Percentiles rank a stretch among this genome's conserved stretches.
phyloP scores from a whole-genome alignment of 73 alveolate genomes.

The Paramecium caudatum region DNA sequence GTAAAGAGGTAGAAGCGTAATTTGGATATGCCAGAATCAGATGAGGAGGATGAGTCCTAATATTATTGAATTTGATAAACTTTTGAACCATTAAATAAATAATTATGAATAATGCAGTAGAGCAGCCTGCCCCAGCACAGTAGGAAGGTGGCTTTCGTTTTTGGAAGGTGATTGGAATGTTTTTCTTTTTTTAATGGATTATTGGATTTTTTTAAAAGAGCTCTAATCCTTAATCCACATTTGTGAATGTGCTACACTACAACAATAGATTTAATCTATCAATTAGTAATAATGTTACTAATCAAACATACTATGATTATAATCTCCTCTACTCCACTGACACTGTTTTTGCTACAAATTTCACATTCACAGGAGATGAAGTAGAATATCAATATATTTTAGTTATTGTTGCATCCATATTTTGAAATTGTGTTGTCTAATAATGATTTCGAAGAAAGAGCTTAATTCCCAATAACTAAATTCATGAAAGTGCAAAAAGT shows the following conservation, averaged over 20 bases:
- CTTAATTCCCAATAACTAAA: conserved; percentile 1
- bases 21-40: conserved; percentile 68
- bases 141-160: too few species aligned
- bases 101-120: too few species aligned
- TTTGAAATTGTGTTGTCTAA: background rate
- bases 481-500: background rate
- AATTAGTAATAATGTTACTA: background rate
- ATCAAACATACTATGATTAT: background rate
- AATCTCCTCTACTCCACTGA: background rate
- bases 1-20: conserved; percentile 36
- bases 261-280: background rate
- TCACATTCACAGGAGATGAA: background rate
- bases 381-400: background rate
- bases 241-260: background rate
- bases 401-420: background rate
- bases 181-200: too few species aligned
- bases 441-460: background rate
- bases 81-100: too few species aligned
- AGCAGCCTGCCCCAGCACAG: too few species aligned
- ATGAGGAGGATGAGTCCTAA: conserved; percentile 57
- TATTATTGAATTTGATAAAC: conserved; percentile 52
- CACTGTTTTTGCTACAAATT: background rate
- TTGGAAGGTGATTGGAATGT: too few species aligned
- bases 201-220: too few species aligned
- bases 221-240: too few species aligned